These are phyloP conservation scores for Chionographis japonica DNA, from an alignment of 106 monocot genomes.

Conservation along the genomic window DNA sequence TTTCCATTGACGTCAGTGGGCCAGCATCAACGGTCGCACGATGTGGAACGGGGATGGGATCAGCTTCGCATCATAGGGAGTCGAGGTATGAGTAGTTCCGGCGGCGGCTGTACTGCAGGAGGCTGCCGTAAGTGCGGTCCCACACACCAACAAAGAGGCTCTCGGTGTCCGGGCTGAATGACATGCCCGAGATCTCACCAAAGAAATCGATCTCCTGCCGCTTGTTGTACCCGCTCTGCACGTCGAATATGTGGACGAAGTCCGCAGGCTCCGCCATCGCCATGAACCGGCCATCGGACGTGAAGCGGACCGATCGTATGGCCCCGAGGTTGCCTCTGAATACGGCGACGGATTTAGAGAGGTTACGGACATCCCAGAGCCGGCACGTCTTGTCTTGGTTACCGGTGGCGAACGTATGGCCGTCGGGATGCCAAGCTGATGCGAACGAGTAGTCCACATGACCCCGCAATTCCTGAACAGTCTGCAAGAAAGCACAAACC, in stretches of 20 bases:
- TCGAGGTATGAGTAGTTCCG: constrained; percentile 47
- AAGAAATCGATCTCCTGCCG: constrained; percentile 60
- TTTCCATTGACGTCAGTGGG: no score
- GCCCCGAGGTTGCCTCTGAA: constrained; percentile 61
- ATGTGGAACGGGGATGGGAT: no score
- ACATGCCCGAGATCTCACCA: constrained; percentile 60
- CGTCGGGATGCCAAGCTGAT: constrained; percentile 64
- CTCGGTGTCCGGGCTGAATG: constrained; percentile 74
- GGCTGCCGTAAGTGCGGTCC: constrained; percentile 68
- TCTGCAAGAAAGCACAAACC: constrained; percentile 25
- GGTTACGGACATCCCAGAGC: constrained; percentile 53
- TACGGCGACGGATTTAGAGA: constrained; percentile 38
- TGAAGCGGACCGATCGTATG: constrained; percentile 52
- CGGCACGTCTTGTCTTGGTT: constrained; percentile 69
- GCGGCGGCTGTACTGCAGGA: constrained; percentile 51
- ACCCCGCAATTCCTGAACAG: constrained; percentile 36
- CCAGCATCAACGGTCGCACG: no score
- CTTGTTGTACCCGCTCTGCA: constrained; percentile 32
- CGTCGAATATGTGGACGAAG: constrained; percentile 60
- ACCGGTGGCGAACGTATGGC: constrained; percentile 48
- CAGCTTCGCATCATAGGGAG: constrained; percentile 1
- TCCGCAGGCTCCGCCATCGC: constrained; percentile 65
- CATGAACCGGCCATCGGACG: constrained; percentile 56
- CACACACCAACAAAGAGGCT: constrained; percentile 71
- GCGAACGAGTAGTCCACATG: constrained; percentile 59